These are phyloP conservation scores for Sphaerostilbella broomeana DNA, from an alignment of 2,329 filamentous ascomycete species.

Conservation along the genomic window DNA sequence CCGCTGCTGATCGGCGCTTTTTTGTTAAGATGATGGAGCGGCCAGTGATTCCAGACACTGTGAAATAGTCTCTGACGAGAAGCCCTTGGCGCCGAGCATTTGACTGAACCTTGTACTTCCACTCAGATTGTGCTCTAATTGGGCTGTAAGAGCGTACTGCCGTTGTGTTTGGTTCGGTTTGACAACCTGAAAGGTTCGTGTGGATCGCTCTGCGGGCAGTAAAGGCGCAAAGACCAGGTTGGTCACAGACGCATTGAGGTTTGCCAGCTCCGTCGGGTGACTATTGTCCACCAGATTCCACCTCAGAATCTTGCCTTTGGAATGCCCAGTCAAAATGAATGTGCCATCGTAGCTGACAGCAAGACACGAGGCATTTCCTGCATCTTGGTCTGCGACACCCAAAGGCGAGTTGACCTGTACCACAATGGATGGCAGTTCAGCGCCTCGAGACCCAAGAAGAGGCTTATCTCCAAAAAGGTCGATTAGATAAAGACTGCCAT, in stretches of 20 bases:
- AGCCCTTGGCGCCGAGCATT: conserved; percentile 41
- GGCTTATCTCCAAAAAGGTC: conserved; percentile 59
- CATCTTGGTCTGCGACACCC: conserved; percentile 54
- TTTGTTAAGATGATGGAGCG: no score
- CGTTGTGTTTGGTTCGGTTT: conserved; percentile 70
- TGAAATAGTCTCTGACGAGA: conserved; percentile 42
- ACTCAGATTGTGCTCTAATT: conserved; percentile 45
- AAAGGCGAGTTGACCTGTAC: conserved; percentile 49
- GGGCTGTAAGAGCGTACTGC: conserved; percentile 59
- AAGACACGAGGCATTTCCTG: conserved; percentile 60
- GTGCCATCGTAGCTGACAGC: conserved; percentile 77
- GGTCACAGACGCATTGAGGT: conserved; percentile 74
- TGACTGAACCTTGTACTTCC: conserved; percentile 37
- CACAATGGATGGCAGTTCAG: conserved; percentile 50
- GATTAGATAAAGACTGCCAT: conserved; percentile 72
- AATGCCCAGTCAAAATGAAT: conserved; percentile 71
- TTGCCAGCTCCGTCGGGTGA: conserved; percentile 59
- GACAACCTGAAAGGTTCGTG: conserved; percentile 56
- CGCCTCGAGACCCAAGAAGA: conserved; percentile 45
- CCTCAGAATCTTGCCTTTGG: conserved; percentile 66
- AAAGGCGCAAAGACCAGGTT: conserved; percentile 71
- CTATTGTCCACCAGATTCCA: conserved; percentile 74
- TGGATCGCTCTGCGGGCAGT: conserved; percentile 34
- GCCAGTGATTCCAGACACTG: conserved; percentile 42
- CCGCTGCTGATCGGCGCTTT: no score